These are phyloP conservation scores for Thelephora terrestris DNA, from an alignment of 1,284 basidiomycete species.

Conservation along the genomic window DNA sequence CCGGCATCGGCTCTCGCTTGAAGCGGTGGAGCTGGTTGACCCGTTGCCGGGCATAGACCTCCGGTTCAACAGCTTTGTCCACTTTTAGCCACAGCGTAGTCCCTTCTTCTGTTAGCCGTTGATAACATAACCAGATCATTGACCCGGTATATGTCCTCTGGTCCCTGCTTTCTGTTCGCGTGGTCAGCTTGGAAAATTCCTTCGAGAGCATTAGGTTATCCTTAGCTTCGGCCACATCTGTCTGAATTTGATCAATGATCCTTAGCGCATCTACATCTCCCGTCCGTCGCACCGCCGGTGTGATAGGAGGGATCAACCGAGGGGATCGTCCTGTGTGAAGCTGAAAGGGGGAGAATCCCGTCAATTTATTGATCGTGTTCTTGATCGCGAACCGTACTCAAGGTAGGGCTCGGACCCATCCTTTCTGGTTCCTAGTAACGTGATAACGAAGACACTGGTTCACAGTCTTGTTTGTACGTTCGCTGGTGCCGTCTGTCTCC, in stretches of 20 bases:
- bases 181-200: conserved; percentile 5
- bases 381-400: conserved; percentile 29
- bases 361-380: conserved; percentile 24
- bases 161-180: neutral
- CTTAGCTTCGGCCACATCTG: conserved; percentile 10
- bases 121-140: conserved; percentile 22
- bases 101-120: conserved; percentile 15
- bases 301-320: conserved; percentile 16
- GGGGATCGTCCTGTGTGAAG: conserved; percentile 18
- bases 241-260: conserved; percentile 4
- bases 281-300: neutral
- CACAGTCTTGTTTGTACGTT: conserved; percentile 16
- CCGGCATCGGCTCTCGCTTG: no score
- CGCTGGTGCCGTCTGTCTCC: conserved; percentile 20
- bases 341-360: conserved; percentile 27
- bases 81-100: conserved; percentile 18
- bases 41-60: no score
- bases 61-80: no score
- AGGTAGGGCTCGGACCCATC: conserved; percentile 30
- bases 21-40: no score
- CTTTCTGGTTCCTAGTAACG: conserved; percentile 29
- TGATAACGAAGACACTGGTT: conserved; percentile 27
- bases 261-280: neutral
- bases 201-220: conserved; percentile 12
- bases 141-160: conserved; percentile 10